phyloP scores from a whole-genome alignment of 2,329 filamentous ascomycete genomes.

The Fusarium musae region DNA sequence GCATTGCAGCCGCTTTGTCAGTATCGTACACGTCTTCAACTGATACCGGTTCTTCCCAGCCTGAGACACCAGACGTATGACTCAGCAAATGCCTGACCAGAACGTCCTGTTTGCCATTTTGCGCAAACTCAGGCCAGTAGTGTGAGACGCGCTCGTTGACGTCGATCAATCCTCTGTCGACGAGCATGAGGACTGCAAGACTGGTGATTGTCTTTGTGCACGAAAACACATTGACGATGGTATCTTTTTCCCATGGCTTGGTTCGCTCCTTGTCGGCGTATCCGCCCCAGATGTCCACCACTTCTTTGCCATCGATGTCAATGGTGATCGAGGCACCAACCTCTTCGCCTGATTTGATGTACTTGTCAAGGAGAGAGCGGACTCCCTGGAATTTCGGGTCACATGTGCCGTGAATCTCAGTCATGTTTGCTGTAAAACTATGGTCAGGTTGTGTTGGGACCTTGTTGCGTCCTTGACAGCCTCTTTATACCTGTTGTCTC shows the following conservation, averaged over 20 bases:
- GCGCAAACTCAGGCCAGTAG: constrained; percentile 32
- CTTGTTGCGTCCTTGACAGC: background rate
- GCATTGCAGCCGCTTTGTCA: background rate
- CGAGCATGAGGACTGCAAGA: constrained; percentile 18
- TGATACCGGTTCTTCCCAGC: background rate
- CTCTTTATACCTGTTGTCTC: background rate
- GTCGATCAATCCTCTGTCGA: constrained; percentile 9
- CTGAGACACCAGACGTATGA: constrained; percentile 16
- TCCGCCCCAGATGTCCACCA: constrained; percentile 2
- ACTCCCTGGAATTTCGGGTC: background rate
- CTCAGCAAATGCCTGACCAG: constrained; percentile 6
- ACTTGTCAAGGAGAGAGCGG: background rate
- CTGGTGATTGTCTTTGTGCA: constrained; percentile 29
- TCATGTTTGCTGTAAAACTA: rapidly evolving
- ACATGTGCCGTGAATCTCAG: background rate
- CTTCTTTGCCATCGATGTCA: background rate
- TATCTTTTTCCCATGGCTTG: background rate
- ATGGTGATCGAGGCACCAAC: constrained; percentile 1
- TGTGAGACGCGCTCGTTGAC: background rate
- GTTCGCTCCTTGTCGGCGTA: background rate
- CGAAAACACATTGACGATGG: constrained; percentile 19
- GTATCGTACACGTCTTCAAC: background rate
- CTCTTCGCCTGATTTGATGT: background rate
- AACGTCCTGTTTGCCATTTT: constrained; percentile 18
- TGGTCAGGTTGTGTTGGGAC: rapidly evolving